A percentile compares a stretch with the other conserved stretches of the same genome.
These are phyloP conservation scores for Themeda triandra DNA, from an alignment of 176 grass and related monocot genomes.

Conservation along the genomic window DNA sequence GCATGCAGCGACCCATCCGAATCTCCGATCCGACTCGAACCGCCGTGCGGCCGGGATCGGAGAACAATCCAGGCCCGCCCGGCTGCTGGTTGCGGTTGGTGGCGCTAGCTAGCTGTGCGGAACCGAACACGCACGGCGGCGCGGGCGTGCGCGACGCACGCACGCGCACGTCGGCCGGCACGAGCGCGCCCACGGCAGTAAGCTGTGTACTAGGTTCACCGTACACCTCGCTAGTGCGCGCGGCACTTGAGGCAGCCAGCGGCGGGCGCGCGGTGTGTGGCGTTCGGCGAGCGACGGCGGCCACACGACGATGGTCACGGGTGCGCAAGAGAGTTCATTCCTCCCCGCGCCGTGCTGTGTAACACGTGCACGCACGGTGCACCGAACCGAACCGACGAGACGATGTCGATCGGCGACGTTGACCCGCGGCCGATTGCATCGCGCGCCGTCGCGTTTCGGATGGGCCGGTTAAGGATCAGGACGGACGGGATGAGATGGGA, in stretches of 20 bases:
- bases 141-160: background rate
- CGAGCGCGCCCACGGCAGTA: background rate
- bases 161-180: conserved; percentile 11
- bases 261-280: too few species aligned
- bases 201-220: background rate
- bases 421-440: conserved; percentile 3
- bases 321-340: background rate
- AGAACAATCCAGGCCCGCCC: background rate
- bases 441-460: background rate
- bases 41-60: background rate
- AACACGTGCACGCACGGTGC: conserved; percentile 34
- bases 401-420: background rate
- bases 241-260: background rate
- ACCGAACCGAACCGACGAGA: background rate
- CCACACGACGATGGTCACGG: background rate
- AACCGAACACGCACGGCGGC: conserved; percentile 19
- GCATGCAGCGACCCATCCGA: too few species aligned
- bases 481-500: background rate
- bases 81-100: background rate
- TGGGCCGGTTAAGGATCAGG: background rate
- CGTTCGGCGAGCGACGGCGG: too few species aligned
- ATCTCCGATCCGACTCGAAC: background rate
- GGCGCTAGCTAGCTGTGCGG: background rate
- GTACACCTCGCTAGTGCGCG: background rate
- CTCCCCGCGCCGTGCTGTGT: background rate